These are phyloP conservation scores for Suillus placidus DNA, from an alignment of 768 basidiomycete genomes.

Conservation along the genomic window DNA sequence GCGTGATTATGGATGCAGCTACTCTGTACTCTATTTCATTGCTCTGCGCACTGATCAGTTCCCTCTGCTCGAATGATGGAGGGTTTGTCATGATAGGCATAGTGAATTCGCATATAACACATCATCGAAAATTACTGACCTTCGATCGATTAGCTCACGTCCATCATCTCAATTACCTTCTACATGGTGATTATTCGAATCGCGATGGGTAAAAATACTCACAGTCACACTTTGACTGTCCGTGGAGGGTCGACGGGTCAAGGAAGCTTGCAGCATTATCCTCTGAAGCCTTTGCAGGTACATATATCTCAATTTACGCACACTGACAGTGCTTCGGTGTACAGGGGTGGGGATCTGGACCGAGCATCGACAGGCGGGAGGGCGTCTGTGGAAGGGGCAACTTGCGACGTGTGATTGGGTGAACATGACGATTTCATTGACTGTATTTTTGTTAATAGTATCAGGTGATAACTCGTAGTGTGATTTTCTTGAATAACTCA, in stretches of 20 bases:
- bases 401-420: background rate
- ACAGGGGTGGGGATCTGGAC: background rate
- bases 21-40: constrained; percentile 10
- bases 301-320: constrained; percentile 6
- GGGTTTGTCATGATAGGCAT: constrained; percentile 9
- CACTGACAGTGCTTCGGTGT: background rate
- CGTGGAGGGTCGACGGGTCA: background rate
- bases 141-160: background rate
- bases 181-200: constrained; percentile 15
- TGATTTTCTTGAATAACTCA: background rate
- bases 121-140: background rate
- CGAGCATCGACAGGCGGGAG: background rate
- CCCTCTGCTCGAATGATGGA: constrained; percentile 5
- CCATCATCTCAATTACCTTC: constrained; percentile 12
- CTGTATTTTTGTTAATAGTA: background rate
- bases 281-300: constrained; percentile 10
- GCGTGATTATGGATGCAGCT: constrained; percentile 9
- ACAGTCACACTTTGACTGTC: background rate
- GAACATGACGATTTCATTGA: background rate
- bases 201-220: constrained; percentile 6
- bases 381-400: background rate
- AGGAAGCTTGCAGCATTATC: background rate
- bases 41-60: constrained; percentile 4
- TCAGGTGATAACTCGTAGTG: background rate
- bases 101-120: constrained; percentile 4